Evolutionary conservation across 1,284 basidiomycete genomes (phyloP).

Genomic region (Anthracocystis walkeri): DNA sequence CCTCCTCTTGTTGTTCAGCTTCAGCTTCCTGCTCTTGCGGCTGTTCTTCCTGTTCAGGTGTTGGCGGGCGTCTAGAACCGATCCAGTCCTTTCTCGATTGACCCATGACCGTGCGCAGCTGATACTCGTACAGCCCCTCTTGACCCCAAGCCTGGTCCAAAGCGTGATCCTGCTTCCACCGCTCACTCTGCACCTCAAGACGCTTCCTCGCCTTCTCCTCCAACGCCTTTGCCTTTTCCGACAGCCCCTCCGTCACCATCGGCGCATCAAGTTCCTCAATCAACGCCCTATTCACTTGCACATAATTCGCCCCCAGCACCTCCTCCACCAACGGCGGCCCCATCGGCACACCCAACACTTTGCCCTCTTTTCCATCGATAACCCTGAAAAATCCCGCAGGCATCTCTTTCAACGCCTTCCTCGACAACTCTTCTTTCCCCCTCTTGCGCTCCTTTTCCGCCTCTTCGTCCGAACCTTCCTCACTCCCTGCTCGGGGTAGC

Average conservation of each 20-base stretch:
- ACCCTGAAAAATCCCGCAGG: constrained; percentile 37
- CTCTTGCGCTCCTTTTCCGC: constrained; percentile 20
- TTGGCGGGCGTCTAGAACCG: constrained; percentile 20
- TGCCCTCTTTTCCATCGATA: constrained; percentile 31
- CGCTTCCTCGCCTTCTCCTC: constrained; percentile 24
- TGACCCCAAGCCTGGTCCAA: constrained; percentile 37
- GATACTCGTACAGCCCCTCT: constrained; percentile 50
- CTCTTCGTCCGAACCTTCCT: constrained; percentile 35
- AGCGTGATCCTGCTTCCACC: constrained; percentile 29
- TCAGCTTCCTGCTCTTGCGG: constrained; percentile 9
- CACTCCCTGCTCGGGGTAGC: constrained; percentile 32
- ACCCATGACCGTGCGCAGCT: constrained; percentile 28
- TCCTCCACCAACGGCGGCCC: constrained; percentile 26
- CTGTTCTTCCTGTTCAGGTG: constrained; percentile 17
- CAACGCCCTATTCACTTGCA: constrained; percentile 25
- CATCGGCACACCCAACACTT: constrained; percentile 28
- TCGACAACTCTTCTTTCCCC: constrained; percentile 24
- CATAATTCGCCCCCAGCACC: constrained; percentile 18
- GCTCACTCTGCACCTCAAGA: constrained; percentile 11
- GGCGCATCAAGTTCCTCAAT: constrained; percentile 31
- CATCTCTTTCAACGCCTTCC: constrained; percentile 47
- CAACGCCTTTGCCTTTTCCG: constrained; percentile 10
- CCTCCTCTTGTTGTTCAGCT: constrained; percentile 13
- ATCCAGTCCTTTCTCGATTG: constrained; percentile 43
- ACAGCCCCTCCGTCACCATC: not conserved